Percentiles rank a stretch among this genome's conserved stretches.
These are phyloP conservation scores for Carex sylvatica DNA, from an alignment of 202 grass and related monocot genomes.

Conservation along the genomic window DNA sequence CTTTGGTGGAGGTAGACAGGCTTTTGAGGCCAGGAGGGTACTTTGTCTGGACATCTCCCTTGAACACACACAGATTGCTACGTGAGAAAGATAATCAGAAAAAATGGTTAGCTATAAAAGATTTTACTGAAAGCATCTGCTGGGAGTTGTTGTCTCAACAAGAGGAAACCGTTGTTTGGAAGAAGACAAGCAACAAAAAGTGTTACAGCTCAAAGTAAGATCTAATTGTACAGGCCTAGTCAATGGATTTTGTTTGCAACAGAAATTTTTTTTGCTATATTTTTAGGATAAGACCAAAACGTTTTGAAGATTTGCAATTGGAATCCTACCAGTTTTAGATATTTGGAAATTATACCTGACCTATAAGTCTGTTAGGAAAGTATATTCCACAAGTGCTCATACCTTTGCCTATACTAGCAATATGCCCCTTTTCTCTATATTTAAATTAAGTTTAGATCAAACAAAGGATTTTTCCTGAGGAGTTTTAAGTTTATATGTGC, in stretches of 20 bases:
- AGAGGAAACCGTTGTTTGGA: slow-evolving; percentile 99
- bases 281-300: background rate
- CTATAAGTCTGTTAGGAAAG: background rate
- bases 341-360: background rate
- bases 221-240: background rate
- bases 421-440: background rate
- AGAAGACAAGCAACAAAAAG: slow-evolving; percentile 74
- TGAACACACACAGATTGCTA: slow-evolving; percentile 83
- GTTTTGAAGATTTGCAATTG: background rate
- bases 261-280: background rate
- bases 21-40: slow-evolving; percentile 95
- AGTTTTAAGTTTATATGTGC: background rate
- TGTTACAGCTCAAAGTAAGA: slow-evolving; percentile 78
- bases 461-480: background rate
- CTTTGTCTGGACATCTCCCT: slow-evolving; percentile 89
- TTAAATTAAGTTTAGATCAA: background rate
- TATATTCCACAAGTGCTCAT: background rate
- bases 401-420: background rate
- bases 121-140: slow-evolving; percentile 67
- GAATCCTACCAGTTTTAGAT: background rate
- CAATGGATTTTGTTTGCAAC: slow-evolving; percentile 3
- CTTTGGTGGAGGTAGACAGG: slow-evolving; percentile 92
- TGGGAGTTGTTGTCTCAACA: slow-evolving; percentile 98
- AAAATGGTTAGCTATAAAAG: slow-evolving; percentile 71
- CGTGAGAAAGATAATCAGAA: slow-evolving; percentile 95